Percentiles rank a stretch among this genome's conserved stretches.
Evolutionary conservation across 2,329 filamentous ascomycete species (phyloP).

Genomic region (Paraphaeosphaeria sporulosa): DNA sequence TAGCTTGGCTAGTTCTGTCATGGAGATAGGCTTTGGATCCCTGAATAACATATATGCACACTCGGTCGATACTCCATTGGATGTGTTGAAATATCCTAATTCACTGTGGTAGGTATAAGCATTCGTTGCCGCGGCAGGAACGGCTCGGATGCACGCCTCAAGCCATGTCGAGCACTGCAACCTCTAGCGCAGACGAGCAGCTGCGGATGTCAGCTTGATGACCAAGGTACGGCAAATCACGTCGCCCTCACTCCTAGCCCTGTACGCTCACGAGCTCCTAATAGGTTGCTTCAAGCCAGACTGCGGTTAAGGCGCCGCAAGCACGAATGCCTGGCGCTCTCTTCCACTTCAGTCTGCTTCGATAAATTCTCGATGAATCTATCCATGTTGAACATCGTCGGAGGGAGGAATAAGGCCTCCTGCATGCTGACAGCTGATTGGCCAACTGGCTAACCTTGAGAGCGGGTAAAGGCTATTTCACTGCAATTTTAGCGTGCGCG

Average conservation of each 20-base stretch:
- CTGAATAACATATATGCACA: background rate
- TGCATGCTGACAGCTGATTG: background rate
- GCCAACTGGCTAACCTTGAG: background rate
- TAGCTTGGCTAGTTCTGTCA: background rate
- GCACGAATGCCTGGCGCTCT: background rate
- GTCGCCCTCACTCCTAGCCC: background rate
- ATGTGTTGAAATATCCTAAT: no score
- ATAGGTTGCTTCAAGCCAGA: background rate
- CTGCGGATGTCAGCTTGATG: background rate
- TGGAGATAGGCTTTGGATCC: background rate
- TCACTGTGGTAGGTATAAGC: no score
- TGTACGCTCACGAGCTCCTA: background rate
- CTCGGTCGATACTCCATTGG: background rate
- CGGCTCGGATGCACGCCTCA: no score
- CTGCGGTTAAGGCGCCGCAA: background rate
- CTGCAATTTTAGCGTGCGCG: slow-evolving; percentile 6
- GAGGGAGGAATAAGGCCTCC: background rate
- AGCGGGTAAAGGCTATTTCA: slow-evolving; percentile 8
- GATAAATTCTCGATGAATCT: background rate
- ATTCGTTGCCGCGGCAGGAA: no score
- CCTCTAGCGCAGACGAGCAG: background rate
- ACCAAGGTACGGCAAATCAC: background rate
- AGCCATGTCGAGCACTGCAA: background rate
- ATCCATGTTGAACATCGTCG: background rate
- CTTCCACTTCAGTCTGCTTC: background rate